Conservation (phyloP, 345 rosid species). For the Murraya paniculata region DNA sequence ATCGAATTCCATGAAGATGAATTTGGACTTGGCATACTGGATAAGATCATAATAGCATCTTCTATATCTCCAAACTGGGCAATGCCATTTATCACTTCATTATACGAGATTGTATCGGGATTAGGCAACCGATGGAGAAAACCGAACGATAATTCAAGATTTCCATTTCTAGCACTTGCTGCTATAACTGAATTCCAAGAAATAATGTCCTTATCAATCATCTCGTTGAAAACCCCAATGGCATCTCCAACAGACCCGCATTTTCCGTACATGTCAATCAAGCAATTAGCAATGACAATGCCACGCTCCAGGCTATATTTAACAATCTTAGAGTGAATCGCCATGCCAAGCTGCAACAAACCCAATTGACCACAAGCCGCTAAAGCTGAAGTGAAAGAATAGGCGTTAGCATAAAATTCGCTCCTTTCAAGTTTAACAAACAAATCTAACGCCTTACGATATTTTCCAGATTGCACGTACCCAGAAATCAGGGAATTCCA, state of each 20-base stretch:
- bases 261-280: conserved; percentile 87
- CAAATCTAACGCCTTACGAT: conserved; percentile 43
- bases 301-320: conserved; percentile 48
- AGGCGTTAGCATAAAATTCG: conserved; percentile 42
- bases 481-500: conserved; percentile 79
- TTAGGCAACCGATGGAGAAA: conserved; percentile 55
- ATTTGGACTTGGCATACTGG: conserved; percentile 49
- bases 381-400: conserved; percentile 61
- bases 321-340: conserved; percentile 59
- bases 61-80: conserved; percentile 56
- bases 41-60: conserved; percentile 45
- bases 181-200: conserved; percentile 84
- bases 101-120: conserved; percentile 72
- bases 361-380: conserved; percentile 56
- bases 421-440: conserved; percentile 56
- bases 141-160: conserved; percentile 46
- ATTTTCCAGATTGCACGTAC: conserved; percentile 48
- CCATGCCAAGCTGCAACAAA: conserved; percentile 36
- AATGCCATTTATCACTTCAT: conserved; percentile 61
- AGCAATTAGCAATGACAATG: conserved; percentile 57
- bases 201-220: conserved; percentile 55
- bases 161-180: conserved; percentile 61
- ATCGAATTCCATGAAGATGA: conserved; percentile 88
- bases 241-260: conserved; percentile 60
- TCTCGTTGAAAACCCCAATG: conserved; percentile 38